These are phyloP conservation scores for Sporothrix humicola DNA, from an alignment of 2,329 filamentous ascomycete genomes.

Conservation along the genomic window DNA sequence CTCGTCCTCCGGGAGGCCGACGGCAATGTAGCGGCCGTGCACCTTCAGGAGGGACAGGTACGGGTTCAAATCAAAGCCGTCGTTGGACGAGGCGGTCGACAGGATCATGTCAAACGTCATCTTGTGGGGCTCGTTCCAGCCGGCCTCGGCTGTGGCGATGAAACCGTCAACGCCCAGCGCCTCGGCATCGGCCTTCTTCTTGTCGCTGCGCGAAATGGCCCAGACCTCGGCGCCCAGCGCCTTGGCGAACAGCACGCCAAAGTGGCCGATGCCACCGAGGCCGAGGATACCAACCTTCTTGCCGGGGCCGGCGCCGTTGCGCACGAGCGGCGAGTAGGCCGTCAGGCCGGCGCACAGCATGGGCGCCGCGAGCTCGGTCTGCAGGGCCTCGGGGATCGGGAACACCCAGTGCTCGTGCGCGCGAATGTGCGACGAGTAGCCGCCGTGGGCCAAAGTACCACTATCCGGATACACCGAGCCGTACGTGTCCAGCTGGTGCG, in stretches of 20 bases:
- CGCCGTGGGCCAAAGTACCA: conserved; percentile 65
- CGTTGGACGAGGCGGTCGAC: conserved; percentile 73
- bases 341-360: conserved; percentile 89
- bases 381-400: conserved; percentile 76
- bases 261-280: conserved; percentile 74
- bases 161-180: conserved; percentile 67
- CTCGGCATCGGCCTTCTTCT: conserved; percentile 64
- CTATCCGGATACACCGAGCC: conserved; percentile 57
- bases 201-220: conserved; percentile 64
- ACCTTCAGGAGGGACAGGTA: conserved; percentile 83
- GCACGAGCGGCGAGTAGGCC: conserved; percentile 76
- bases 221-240: conserved; percentile 67
- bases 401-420: conserved; percentile 75
- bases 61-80: conserved; percentile 69
- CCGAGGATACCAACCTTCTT: conserved; percentile 80
- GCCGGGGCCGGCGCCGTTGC: conserved; percentile 75
- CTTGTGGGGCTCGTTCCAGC: conserved; percentile 62
- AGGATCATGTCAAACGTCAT: conserved; percentile 77
- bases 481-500: conserved; percentile 65
- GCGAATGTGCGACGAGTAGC: conserved; percentile 49
- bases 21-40: conserved; percentile 78
- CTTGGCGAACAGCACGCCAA: conserved; percentile 71
- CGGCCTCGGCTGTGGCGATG: conserved; percentile 55
- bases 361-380: conserved; percentile 68
- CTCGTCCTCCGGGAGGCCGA: conserved; percentile 78